These are phyloP conservation scores for Globisporangium irregulare DNA, from an alignment of 352 stramenopile species.

Conservation along the genomic window DNA sequence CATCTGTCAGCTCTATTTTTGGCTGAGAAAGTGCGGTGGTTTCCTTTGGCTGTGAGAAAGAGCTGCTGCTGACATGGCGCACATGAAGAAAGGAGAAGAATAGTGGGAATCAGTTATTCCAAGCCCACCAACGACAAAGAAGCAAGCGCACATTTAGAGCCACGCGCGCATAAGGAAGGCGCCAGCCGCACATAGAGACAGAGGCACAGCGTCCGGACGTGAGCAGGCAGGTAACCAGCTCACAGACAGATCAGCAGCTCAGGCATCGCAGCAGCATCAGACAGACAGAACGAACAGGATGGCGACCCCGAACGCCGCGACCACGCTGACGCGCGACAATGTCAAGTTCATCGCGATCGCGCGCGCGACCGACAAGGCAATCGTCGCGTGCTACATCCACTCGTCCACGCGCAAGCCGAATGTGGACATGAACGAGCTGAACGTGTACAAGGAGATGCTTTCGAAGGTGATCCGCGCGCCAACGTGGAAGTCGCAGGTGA, in stretches of 20 bases:
- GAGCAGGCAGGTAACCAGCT: neutral
- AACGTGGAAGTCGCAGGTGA: slow-evolving; percentile 85
- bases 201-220: neutral
- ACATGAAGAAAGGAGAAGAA: neutral
- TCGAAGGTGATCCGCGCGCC: slow-evolving; percentile 77
- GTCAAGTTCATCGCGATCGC: slow-evolving; percentile 84
- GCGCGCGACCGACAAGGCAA: slow-evolving; percentile 75
- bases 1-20: neutral
- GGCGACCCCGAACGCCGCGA: slow-evolving; percentile 22
- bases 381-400: slow-evolving; percentile 79
- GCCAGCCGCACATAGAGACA: slow-evolving; percentile 4
- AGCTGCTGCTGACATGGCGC: neutral
- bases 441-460: slow-evolving; percentile 77
- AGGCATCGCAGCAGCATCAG: slow-evolving; percentile 3
- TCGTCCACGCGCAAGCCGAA: slow-evolving; percentile 40
- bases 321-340: slow-evolving; percentile 70
- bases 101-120: neutral
- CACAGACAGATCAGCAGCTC: slow-evolving; percentile 4
- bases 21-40: neutral
- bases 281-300: slow-evolving; percentile 10
- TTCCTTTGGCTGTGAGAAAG: neutral
- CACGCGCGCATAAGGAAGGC: neutral
- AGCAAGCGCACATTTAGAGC: neutral
- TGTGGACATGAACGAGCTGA: slow-evolving; percentile 56
- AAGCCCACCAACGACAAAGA: neutral